Conservation (phyloP, 2,329 filamentous ascomycete species). For the Colletotrichum sp. region DNA sequence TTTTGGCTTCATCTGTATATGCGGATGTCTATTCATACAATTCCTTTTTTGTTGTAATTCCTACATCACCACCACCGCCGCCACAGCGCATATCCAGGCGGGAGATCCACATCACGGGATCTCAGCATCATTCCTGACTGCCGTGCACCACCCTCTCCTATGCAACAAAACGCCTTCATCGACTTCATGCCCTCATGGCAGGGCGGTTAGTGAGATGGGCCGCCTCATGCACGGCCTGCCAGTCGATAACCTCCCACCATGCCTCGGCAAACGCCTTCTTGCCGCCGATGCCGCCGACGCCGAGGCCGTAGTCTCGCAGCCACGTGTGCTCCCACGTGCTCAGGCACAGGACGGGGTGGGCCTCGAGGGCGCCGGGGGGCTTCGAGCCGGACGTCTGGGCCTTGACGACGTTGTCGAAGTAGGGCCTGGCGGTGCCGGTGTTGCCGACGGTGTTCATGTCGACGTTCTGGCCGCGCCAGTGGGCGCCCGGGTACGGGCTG, state of each 20-base stretch:
- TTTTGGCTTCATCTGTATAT: constrained; percentile 12
- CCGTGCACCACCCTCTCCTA: background rate
- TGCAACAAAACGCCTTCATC: background rate
- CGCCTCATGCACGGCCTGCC: constrained; percentile 70
- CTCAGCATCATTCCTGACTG: background rate
- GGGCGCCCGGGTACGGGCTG: constrained; percentile 83
- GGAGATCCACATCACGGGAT: background rate
- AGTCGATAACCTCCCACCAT: constrained; percentile 92
- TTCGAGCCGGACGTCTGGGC: constrained; percentile 32
- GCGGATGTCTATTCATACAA: constrained; percentile 19
- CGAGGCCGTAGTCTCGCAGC: constrained; percentile 78
- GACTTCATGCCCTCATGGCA: background rate
- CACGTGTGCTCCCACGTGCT: constrained; percentile 98
- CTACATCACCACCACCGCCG: background rate
- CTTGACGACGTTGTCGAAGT: constrained; percentile 42
- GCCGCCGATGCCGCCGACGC: constrained; percentile 63
- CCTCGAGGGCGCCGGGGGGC: constrained; percentile 69
- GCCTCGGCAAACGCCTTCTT: constrained; percentile 77
- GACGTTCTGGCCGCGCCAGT: constrained; percentile 73
- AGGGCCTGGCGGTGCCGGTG: constrained; percentile 38
- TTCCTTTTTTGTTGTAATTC: constrained; percentile 13
- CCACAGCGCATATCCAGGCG: background rate
- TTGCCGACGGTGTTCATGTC: constrained; percentile 72
- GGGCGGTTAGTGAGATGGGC: constrained; percentile 12
- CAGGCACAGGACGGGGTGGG: constrained; percentile 83